These are phyloP conservation scores for Colletotrichum lupini DNA, from an alignment of 2,329 filamentous ascomycete species.

Conservation along the genomic window DNA sequence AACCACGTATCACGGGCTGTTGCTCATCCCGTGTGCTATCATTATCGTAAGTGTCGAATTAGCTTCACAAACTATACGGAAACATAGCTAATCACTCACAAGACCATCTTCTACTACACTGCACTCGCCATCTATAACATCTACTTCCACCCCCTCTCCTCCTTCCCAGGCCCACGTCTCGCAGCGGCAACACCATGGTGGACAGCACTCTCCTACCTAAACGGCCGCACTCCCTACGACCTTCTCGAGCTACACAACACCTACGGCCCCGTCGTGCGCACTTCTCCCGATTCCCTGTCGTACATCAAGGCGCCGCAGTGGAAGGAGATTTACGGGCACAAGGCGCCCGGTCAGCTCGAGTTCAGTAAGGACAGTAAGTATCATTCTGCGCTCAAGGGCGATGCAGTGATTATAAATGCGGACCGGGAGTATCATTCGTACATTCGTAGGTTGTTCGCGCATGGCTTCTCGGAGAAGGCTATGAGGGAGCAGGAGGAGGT, in stretches of 20 bases:
- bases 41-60: background rate
- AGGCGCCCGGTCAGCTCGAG: slow-evolving; percentile 8
- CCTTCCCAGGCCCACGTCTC: slow-evolving; percentile 42
- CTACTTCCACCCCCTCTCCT: slow-evolving; percentile 45
- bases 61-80: rapidly evolving
- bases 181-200: slow-evolving; percentile 23
- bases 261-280: slow-evolving; percentile 57
- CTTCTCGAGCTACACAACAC: slow-evolving; percentile 46
- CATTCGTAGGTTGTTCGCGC: slow-evolving; percentile 26
- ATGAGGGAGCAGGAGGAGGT: slow-evolving; percentile 39
- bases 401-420: slow-evolving; percentile 34
- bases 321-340: slow-evolving; percentile 53
- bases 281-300: slow-evolving; percentile 57
- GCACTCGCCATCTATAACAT: slow-evolving; percentile 41
- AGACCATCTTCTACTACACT: background rate
- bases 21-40: background rate
- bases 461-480: slow-evolving; percentile 38
- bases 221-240: slow-evolving; percentile 38
- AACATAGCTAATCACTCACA: background rate
- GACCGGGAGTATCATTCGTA: background rate
- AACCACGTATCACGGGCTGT: background rate
- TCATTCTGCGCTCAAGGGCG: background rate
- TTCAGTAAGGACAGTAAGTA: slow-evolving; percentile 18
- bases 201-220: background rate
- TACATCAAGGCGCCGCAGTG: slow-evolving; percentile 49